phyloP scores from a whole-genome alignment of 2,329 filamentous ascomycete species.

The Pestalotiopsis sp. region DNA sequence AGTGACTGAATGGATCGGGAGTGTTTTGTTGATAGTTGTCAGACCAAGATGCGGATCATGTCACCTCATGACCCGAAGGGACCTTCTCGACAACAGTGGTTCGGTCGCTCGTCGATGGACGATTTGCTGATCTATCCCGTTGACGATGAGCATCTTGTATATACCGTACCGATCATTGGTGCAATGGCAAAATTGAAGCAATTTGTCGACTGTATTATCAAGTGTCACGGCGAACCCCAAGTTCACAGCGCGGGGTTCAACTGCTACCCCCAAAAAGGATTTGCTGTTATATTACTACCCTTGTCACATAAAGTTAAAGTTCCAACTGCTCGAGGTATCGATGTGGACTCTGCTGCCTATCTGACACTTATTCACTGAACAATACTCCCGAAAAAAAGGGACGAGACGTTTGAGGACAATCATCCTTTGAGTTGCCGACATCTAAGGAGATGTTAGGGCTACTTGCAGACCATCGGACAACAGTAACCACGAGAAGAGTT shows the following conservation, averaged over 20 bases:
- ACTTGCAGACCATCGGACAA: too few species aligned
- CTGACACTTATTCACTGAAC: too few species aligned
- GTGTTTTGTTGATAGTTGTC: too few species aligned
- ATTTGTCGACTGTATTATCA: background rate
- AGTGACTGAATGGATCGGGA: background rate
- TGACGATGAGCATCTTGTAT: background rate
- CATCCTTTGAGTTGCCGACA: too few species aligned
- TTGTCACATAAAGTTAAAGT: background rate
- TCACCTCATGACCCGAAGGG: too few species aligned
- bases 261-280: background rate
- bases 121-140: background rate
- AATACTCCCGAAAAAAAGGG: too few species aligned
- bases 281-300: background rate
- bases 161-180: background rate
- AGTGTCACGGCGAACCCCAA: background rate
- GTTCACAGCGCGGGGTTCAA: background rate
- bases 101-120: background rate
- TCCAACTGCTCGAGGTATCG: background rate
- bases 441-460: too few species aligned
- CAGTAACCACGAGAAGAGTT: too few species aligned
- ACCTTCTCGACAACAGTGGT: too few species aligned
- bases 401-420: too few species aligned
- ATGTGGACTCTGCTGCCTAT: background rate
- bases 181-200: background rate
- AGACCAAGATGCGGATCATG: too few species aligned